phyloP scores from a whole-genome alignment of 257 asterid genomes.

The Hygrophila difformis region DNA sequence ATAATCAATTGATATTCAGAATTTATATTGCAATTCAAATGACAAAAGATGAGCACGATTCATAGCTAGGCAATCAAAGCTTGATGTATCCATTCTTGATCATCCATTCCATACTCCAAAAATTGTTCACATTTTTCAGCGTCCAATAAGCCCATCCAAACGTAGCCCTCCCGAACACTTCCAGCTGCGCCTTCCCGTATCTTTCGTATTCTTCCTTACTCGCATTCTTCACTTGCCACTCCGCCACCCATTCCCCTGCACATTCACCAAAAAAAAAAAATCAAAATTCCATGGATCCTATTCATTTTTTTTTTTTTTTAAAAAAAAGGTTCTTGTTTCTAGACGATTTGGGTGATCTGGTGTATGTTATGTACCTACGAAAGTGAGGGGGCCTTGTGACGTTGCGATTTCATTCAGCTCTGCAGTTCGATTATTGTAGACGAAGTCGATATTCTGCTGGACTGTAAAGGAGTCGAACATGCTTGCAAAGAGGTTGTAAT shows the following conservation, averaged over 20 bases:
- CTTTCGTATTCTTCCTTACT: slow-evolving; percentile 42
- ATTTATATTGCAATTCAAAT: no score
- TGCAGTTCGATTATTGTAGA: slow-evolving; percentile 28
- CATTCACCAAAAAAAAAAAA: background rate
- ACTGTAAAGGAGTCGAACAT: slow-evolving; percentile 21
- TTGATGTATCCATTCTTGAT: slow-evolving; percentile 52
- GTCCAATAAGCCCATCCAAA: slow-evolving; percentile 88
- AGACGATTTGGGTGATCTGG: no score
- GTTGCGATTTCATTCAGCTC: slow-evolving; percentile 28
- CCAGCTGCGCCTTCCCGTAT: slow-evolving; percentile 43
- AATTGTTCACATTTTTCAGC: slow-evolving; percentile 35
- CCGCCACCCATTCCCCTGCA: slow-evolving; percentile 79
- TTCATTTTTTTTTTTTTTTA: no score
- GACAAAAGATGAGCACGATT: background rate
- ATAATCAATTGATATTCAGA: no score
- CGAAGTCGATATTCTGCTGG: slow-evolving; percentile 43
- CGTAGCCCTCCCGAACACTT: slow-evolving; percentile 45
- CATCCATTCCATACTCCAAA: slow-evolving; percentile 75
- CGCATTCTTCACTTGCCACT: slow-evolving; percentile 48
- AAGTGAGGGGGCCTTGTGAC: slow-evolving; percentile 51
- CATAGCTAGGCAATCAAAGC: slow-evolving; percentile 14
- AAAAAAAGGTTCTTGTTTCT: no score
- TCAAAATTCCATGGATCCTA: no score
- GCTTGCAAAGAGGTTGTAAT: slow-evolving; percentile 41
- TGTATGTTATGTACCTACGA: slow-evolving; percentile 53